Evolutionary conservation across 345 rosid species (phyloP).

Genomic region (Salix suchowensis): DNA sequence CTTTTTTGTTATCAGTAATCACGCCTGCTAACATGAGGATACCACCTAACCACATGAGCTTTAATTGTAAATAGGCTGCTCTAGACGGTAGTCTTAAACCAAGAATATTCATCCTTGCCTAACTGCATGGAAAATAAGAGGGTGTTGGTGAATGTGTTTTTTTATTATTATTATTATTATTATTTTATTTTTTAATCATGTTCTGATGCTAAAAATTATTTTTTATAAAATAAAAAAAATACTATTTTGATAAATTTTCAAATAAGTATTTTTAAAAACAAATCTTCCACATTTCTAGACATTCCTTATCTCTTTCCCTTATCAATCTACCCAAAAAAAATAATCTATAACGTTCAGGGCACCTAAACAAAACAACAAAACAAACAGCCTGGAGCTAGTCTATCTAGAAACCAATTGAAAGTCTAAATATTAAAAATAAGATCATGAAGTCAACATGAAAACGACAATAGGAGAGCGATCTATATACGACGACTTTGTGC

Average conservation of each 20-base stretch:
- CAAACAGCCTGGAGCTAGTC: background rate
- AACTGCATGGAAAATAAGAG: background rate
- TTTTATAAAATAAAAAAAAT: too few species aligned
- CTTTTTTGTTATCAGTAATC: too few species aligned
- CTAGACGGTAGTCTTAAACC: background rate
- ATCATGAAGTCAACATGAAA: background rate
- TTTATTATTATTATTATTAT: too few species aligned
- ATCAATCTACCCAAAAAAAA: background rate
- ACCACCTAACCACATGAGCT: background rate
- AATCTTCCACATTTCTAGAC: accelerated
- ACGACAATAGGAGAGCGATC: background rate
- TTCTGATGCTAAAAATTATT: too few species aligned
- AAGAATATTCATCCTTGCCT: background rate
- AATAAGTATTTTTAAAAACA: too few species aligned
- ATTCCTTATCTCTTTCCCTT: background rate
- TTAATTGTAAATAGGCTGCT: background rate
- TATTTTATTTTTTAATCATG: too few species aligned
- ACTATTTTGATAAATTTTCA: too few species aligned
- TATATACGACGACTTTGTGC: background rate
- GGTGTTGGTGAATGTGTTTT: too few species aligned
- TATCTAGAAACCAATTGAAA: background rate
- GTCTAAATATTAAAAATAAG: too few species aligned
- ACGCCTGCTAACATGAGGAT: background rate
- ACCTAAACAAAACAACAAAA: background rate
- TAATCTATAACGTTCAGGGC: background rate